Conservation (phyloP, 1,139 yeast genomes). For the Pneumocystis oryctolagi region DNA sequence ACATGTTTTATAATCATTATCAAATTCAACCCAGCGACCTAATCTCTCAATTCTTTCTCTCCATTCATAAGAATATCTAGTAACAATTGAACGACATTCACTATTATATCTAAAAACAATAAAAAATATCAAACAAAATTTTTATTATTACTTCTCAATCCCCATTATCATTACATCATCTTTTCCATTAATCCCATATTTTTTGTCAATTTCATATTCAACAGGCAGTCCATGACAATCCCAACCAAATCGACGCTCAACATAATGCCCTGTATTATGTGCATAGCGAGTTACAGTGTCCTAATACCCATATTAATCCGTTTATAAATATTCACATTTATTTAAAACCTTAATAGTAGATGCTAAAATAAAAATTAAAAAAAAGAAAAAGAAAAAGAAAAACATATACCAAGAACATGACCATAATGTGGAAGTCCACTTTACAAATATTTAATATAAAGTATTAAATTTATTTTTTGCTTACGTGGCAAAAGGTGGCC, state of each 20-base stretch:
- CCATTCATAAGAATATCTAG: conserved; percentile 96
- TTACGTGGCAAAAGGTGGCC: conserved; percentile 96
- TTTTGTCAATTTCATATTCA: conserved; percentile 97
- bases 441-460: not conserved
- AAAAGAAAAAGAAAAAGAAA: conserved; percentile 34
- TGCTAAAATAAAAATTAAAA: not conserved
- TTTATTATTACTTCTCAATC: conserved; percentile 4
- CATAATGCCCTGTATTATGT: conserved; percentile 91
- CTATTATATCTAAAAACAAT: conserved; percentile 49
- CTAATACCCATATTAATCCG: conserved; percentile 14
- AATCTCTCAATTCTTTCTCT: conserved; percentile 77
- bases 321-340: not conserved
- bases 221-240: conserved; percentile 98
- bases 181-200: conserved; percentile 80
- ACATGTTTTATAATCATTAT: conserved; percentile 92
- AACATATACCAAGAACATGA: conserved; percentile 88
- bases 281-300: conserved; percentile 97
- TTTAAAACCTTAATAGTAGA: not conserved
- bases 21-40: conserved; percentile 99
- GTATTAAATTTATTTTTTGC: conserved; percentile 24
- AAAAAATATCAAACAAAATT: not conserved
- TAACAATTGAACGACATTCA: conserved; percentile 91
- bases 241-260: conserved; percentile 98
- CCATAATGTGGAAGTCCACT: conserved; percentile 83
- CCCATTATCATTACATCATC: conserved; percentile 91